Conservation (phyloP, 345 rosid species). For the Kandelia obovata region DNA sequence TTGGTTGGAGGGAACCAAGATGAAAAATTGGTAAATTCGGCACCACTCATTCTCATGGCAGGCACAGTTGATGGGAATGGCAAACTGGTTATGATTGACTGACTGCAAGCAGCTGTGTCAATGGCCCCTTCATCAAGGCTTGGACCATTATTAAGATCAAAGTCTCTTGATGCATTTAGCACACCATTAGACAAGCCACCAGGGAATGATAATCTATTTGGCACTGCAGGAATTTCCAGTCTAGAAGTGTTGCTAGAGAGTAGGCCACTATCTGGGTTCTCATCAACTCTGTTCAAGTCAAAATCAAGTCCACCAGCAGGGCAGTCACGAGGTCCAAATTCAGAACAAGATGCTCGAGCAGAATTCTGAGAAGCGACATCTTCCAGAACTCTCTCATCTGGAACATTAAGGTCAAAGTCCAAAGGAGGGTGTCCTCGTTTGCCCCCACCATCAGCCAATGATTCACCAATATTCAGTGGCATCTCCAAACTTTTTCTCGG, state of each 20-base stretch:
- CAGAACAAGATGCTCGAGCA: slow-evolving; percentile 34
- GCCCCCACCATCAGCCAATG: slow-evolving; percentile 34
- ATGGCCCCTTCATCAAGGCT: slow-evolving; percentile 45
- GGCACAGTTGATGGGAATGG: slow-evolving; percentile 53
- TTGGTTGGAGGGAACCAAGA: slow-evolving; percentile 63
- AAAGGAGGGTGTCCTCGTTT: slow-evolving; percentile 48
- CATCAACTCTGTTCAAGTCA: slow-evolving; percentile 77
- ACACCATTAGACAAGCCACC: slow-evolving; percentile 35
- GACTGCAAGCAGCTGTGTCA: slow-evolving; percentile 48
- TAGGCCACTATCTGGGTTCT: slow-evolving; percentile 42
- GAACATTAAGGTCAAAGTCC: slow-evolving; percentile 79
- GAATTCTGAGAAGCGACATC: slow-evolving; percentile 50
- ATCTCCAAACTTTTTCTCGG: slow-evolving; percentile 58
- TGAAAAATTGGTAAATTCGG: slow-evolving; percentile 52
- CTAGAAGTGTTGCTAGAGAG: slow-evolving; percentile 35
- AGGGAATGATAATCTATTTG: slow-evolving; percentile 31
- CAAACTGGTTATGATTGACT: slow-evolving; percentile 38
- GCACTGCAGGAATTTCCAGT: slow-evolving; percentile 35
- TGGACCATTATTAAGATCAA: slow-evolving; percentile 90
- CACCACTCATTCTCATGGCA: slow-evolving; percentile 44
- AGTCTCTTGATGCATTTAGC: slow-evolving; percentile 47
- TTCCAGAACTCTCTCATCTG: slow-evolving; percentile 75
- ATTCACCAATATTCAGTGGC: slow-evolving; percentile 24
- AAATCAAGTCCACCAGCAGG: slow-evolving; percentile 62
- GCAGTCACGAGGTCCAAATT: slow-evolving; percentile 33